A percentile compares a stretch with the other conserved stretches of the same genome.
Evolutionary conservation across 1,139 yeast species (phyloP).

Genomic region (Pneumocystis wakefieldiae): DNA sequence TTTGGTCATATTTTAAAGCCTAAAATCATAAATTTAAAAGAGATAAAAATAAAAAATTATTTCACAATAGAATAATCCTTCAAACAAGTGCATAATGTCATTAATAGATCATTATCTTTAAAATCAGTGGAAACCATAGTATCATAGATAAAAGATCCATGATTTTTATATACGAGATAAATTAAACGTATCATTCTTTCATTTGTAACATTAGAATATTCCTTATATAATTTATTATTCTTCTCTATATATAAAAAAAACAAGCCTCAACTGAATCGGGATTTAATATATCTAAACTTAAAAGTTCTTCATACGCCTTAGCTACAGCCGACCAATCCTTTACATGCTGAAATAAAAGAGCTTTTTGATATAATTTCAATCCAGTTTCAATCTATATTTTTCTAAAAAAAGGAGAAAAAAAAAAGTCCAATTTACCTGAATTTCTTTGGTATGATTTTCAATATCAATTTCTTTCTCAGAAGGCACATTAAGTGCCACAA

Average conservation of each 20-base stretch:
- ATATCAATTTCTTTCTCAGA: conserved; percentile 61
- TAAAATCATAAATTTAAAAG: background rate
- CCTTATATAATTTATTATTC: conserved; percentile 12
- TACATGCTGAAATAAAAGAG: conserved; percentile 45
- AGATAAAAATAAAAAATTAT: background rate
- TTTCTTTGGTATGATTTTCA: conserved; percentile 78
- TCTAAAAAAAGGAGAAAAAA: background rate
- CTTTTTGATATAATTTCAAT: conserved; percentile 56
- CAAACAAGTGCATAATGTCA: conserved; percentile 14
- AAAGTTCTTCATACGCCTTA: conserved; percentile 43
- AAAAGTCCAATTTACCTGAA: conserved; percentile 28
- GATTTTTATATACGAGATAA: conserved; percentile 63
- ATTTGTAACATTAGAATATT: conserved; percentile 28
- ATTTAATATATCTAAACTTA: conserved; percentile 49
- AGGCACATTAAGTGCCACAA: conserved; percentile 62
- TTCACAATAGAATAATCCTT: conserved; percentile 20
- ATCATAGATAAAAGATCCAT: conserved; percentile 57
- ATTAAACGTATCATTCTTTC: conserved; percentile 62
- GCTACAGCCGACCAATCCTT: conserved; percentile 38
- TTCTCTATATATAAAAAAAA: too few species aligned
- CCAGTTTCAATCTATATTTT: conserved; percentile 62
- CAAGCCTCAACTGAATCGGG: conserved; percentile 17
- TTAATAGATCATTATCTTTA: background rate
- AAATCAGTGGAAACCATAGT: background rate
- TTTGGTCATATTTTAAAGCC: conserved; percentile 23